Conservation (phyloP, 495 filamentous ascomycete species). For the Penicillium salamii region DNA sequence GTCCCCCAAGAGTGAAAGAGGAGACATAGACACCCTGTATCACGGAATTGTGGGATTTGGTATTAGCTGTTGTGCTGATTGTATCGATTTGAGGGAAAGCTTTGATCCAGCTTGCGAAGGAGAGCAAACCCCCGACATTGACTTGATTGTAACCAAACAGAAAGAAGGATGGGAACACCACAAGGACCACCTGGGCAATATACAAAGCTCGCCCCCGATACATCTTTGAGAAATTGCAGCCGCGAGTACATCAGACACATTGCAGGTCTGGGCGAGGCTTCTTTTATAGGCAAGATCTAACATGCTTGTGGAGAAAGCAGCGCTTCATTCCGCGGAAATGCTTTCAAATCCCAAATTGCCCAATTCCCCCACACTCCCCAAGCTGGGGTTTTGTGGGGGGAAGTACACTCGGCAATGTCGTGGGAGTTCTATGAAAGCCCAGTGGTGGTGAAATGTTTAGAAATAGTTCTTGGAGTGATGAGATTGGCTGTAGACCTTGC, state of each 20-base stretch:
- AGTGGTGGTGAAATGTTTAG: background rate
- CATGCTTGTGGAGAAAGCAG: background rate
- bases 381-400: background rate
- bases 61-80: background rate
- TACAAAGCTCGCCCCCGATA: conserved; percentile 10
- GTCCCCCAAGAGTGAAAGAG: conserved; percentile 30
- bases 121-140: conserved; percentile 16
- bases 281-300: background rate
- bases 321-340: background rate
- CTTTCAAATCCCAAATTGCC: background rate
- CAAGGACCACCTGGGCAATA: conserved; percentile 16
- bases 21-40: conserved; percentile 28
- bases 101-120: conserved; percentile 13
- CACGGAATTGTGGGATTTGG: conserved; percentile 10
- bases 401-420: background rate
- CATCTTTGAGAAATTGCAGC: background rate
- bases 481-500: background rate
- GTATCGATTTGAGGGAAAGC: conserved; percentile 20
- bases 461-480: background rate
- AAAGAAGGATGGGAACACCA: conserved; percentile 29
- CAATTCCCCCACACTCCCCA: background rate
- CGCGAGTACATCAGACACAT: too few species aligned
- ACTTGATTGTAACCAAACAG: conserved; percentile 28
- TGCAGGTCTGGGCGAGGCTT: background rate
- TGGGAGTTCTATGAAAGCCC: background rate